Base-by-base conservation (phyloP, 352 stramenopile genomes). In the Peronospora farinosa region DNA sequence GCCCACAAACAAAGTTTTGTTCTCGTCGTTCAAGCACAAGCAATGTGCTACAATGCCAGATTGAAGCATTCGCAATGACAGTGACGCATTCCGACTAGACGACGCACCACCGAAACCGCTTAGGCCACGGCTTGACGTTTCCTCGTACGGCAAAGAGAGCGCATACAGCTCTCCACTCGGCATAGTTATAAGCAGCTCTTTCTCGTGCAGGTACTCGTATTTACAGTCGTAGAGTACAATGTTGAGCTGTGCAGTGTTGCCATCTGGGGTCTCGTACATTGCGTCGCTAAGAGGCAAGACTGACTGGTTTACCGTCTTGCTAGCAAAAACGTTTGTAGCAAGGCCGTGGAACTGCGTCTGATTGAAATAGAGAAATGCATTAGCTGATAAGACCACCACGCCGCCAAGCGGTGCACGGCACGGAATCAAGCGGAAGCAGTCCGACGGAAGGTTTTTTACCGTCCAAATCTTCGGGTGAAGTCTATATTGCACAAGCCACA, bases 381-480 rank as follows among this genome's bases (percentile, higher is more conserved):
- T 90, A 7, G 82, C 71, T 2, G 80, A 85, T 16, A 91, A 63
- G 10, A 94, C 71, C 3, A 94, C 64, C 3, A 79, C 83, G 10
- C 83, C 83, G 27, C 83, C 83, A 1, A 94, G 62, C 0, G 83
- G 81, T 17, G 74, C 70, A 48, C 68, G 74, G 36, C 80, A 92
- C 8, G 83, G 77, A 16, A 89, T 80, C 10, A 94, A 53, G 1
- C 67, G 58, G 47, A 90, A 89, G 37, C 70, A 84, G 46, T 94
- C 80, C 5, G 80, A 90, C 10, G 83, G 83, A 1, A 94, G 61
- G 13, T 88, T 88, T 45, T 86, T 74, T 7, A 92, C 68, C 8
- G 73, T 86, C 83, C 83, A 94, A 56, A 94, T 94, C 60, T 89
- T 91, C 0, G 83, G 83, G 44, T 93, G 83, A 10, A 93, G 67